These are phyloP conservation scores for Pseudogymnoascus sp. DNA, from an alignment of 2,329 filamentous ascomycete genomes.

Conservation along the genomic window DNA sequence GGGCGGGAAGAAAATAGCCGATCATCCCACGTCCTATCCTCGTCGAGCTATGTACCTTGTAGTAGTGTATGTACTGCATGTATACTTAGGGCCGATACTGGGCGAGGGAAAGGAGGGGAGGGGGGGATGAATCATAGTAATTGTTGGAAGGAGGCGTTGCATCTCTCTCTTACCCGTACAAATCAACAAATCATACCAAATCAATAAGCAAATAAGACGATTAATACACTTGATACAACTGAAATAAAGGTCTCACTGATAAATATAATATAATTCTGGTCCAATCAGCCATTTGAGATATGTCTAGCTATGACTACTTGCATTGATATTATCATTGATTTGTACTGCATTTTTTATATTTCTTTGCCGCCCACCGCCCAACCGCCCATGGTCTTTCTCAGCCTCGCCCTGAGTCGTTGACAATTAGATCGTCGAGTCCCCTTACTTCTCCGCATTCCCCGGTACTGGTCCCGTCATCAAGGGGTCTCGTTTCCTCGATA, in stretches of 20 bases:
- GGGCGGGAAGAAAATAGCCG: constrained; percentile 13
- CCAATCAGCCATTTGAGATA: neutral
- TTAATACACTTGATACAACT: neutral
- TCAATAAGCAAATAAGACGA: neutral
- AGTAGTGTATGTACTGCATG: neutral
- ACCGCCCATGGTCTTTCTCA: neutral
- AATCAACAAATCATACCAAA: neutral
- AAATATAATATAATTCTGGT: neutral
- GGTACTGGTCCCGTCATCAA: neutral
- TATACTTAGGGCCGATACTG: constrained; percentile 8
- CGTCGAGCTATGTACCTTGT: neutral
- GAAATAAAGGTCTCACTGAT: neutral
- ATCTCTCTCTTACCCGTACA: neutral
- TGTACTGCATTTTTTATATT: neutral
- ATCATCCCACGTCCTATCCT: constrained; percentile 1
- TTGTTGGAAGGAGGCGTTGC: neutral
- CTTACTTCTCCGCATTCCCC: neutral
- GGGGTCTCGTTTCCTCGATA: neutral
- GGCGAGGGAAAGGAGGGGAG: neutral
- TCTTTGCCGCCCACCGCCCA: neutral
- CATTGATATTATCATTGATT: neutral
- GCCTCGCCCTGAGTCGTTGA: neutral
- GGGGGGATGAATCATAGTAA: constrained; percentile 51
- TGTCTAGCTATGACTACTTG: neutral
- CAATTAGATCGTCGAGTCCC: neutral